Evolutionary conservation across 495 filamentous ascomycete species (phyloP), one percentile per base, ranked within the genome.

Genomic region (Lentithecium fluviatile): DNA sequence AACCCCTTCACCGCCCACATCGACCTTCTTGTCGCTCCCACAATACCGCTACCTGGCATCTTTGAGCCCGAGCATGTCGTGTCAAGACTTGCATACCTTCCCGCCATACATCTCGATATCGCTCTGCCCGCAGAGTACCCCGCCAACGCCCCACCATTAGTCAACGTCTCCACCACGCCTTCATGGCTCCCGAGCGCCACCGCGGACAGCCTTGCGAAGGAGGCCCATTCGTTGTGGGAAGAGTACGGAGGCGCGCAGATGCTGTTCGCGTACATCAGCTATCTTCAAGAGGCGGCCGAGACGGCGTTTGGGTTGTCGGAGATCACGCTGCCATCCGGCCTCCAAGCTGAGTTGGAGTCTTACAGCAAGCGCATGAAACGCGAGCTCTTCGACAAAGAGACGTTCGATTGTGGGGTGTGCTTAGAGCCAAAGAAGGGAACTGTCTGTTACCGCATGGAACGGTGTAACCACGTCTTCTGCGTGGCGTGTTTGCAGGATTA

Each of bases 391-490:
- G 86, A 92, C 58, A 82, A 84, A 54, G 88, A 85, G 54, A 96
- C 91, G 0, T 97, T 91, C 65, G 85, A 94, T 43, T 98, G 94
- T 66, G 89, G 87, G 0, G 83, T 98, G 11, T 98, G 94, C 71
- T 77, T 72, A 75, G 91, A 97, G 70, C 91, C 91, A 0, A 97
- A 97, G 71, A 97, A 96, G 72, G 94, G 94, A 3, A 65, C 76
- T 0, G 82, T 78, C 23, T 97, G 94, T 72, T 87, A 97, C 73
- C 81, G 81, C 4, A 79, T 97, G 70, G 70, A 85, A 19, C 82
- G 83, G 32, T 98, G 94, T 71, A 84, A 82, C 0, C 94, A 98
- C 68, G 91, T 98, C 26, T 98, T 97, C 67, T 98, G 94, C 70
- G 74, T 87, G 36, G 62, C 79, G 2, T 98, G 94, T 66, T 75